Evolutionary conservation across 1,284 basidiomycete genomes (phyloP).

Genomic region (Malassezia sp.): DNA sequence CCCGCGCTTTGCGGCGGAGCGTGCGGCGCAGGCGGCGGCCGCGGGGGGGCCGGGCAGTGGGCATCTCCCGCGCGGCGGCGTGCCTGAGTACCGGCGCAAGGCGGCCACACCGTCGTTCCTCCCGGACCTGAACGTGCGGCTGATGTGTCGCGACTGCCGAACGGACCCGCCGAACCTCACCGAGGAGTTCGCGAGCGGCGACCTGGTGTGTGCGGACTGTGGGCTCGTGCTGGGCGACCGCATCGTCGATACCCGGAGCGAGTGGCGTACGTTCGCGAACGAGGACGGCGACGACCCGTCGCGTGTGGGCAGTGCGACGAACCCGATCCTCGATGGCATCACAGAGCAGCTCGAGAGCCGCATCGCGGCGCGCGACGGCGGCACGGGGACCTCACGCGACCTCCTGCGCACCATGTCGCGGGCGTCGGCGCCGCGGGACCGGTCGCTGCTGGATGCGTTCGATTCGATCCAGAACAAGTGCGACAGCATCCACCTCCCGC

Average conservation of each 20-base stretch:
- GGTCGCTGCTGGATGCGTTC: conserved; percentile 74
- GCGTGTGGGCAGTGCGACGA: conserved; percentile 91
- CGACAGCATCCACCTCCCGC: conserved; percentile 84
- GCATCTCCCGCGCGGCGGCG: too few relatives aligned
- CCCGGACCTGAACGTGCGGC: conserved; percentile 37
- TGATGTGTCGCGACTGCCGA: conserved; percentile 74
- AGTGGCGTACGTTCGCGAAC: conserved; percentile 97
- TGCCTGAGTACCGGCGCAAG: conserved; percentile 1
- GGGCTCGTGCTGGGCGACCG: conserved; percentile 89
- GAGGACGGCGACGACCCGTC: conserved; percentile 94
- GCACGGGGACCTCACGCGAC: conserved; percentile 79
- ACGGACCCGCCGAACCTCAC: conserved; percentile 84
- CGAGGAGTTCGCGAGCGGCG: conserved; percentile 94
- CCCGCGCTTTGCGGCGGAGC: conserved; percentile 33
- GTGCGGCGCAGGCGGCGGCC: conserved; percentile 13
- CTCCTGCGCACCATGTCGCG: conserved; percentile 79
- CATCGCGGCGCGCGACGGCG: conserved; percentile 87
- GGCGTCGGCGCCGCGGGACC: conserved; percentile 60
- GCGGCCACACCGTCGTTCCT: conserved; percentile 24
- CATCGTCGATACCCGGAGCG: conserved; percentile 92
- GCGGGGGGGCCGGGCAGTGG: too few relatives aligned
- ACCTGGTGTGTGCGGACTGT: conserved; percentile 92
- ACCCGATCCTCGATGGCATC: conserved; percentile 77
- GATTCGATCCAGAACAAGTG: conserved; percentile 85
- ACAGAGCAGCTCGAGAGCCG: conserved; percentile 86